Percentiles rank a stretch among this genome's conserved stretches.
Evolutionary conservation across 148 eudicot species (phyloP).

Genomic region (Tetragonia tetragonoides): DNA sequence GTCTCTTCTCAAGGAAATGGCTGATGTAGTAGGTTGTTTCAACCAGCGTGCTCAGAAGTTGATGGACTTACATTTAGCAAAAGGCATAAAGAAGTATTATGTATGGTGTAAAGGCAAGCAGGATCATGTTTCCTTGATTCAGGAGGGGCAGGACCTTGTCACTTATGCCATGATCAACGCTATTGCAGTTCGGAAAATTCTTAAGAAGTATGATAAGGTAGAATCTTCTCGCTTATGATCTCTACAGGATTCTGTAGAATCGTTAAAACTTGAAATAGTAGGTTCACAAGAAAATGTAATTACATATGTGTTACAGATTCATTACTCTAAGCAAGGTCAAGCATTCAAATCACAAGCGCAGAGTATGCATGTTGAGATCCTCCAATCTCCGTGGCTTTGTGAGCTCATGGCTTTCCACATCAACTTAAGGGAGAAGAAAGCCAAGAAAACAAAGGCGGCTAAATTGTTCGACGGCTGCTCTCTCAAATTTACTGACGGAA

Average conservation of each 20-base stretch:
- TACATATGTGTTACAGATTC: slow-evolving; percentile 42
- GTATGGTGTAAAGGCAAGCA: slow-evolving; percentile 67
- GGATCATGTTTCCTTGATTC: slow-evolving; percentile 49
- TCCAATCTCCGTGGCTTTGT: slow-evolving; percentile 95
- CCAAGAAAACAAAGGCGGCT: slow-evolving; percentile 32
- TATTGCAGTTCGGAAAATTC: slow-evolving; percentile 79
- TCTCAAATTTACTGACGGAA: slow-evolving; percentile 56
- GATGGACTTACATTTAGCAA: slow-evolving; percentile 72
- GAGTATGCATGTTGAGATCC: slow-evolving; percentile 82
- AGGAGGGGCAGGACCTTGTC: slow-evolving; percentile 80
- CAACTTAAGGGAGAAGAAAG: slow-evolving; percentile 57
- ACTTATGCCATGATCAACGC: slow-evolving; percentile 83
- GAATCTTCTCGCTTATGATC: slow-evolving; percentile 7
- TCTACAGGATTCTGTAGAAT: slow-evolving; percentile 12
- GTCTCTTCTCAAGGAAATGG: slow-evolving; percentile 78
- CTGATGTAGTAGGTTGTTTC: slow-evolving; percentile 74
- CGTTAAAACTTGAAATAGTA: neutral
- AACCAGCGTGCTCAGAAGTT: slow-evolving; percentile 74
- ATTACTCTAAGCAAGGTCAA: slow-evolving; percentile 87
- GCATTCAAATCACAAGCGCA: slow-evolving; percentile 90
- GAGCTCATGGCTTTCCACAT: slow-evolving; percentile 94
- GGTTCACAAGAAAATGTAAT: neutral
- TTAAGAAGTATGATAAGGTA: slow-evolving; percentile 96
- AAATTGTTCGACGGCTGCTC: slow-evolving; percentile 59
- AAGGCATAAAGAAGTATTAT: slow-evolving; percentile 38